phyloP scores from a whole-genome alignment of 306 rosid genomes.

The Alnus glutinosa region DNA sequence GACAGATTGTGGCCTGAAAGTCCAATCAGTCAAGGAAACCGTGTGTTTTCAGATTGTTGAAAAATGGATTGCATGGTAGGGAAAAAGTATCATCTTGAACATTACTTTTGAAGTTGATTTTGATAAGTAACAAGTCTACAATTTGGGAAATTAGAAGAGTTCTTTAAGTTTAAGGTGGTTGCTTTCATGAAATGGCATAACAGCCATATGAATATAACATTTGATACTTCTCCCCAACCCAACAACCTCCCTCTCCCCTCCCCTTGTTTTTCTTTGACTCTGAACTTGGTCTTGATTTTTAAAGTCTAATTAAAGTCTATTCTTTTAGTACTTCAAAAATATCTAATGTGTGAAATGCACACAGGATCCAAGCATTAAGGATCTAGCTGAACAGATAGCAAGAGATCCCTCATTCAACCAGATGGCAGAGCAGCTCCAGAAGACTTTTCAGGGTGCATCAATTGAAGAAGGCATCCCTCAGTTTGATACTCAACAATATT shows the following conservation, averaged over 20 bases:
- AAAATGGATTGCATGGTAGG: too few relatives aligned
- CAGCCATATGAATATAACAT: neutral
- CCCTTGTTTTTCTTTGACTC: neutral
- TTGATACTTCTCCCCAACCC: neutral
- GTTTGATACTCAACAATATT: constrained; percentile 86
- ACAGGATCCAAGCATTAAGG: constrained; percentile 98
- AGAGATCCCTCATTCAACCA: constrained; percentile 94
- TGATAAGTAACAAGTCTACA: too few relatives aligned
- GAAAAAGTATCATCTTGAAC: too few relatives aligned
- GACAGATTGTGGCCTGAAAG: too few relatives aligned
- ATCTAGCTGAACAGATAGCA: constrained; percentile 93
- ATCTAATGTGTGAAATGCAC: constrained; percentile 19
- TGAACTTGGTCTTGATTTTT: constrained; percentile 16
- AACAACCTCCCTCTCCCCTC: neutral
- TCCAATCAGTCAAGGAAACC: too few relatives aligned
- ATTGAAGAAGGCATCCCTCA: constrained; percentile 64
- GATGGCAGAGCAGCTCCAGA: constrained; percentile 98
- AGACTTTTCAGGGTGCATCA: constrained; percentile 73
- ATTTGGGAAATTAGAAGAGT: too few relatives aligned
- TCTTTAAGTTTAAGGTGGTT: too few relatives aligned
- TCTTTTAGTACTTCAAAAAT: constrained; percentile 18
- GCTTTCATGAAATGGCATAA: too few relatives aligned
- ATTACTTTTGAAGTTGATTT: too few relatives aligned
- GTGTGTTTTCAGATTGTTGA: too few relatives aligned
- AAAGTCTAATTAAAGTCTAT: constrained; percentile 17